Base-by-base conservation (phyloP, 2,329 filamentous ascomycete genomes). In the Pezicula carpinea region DNA sequence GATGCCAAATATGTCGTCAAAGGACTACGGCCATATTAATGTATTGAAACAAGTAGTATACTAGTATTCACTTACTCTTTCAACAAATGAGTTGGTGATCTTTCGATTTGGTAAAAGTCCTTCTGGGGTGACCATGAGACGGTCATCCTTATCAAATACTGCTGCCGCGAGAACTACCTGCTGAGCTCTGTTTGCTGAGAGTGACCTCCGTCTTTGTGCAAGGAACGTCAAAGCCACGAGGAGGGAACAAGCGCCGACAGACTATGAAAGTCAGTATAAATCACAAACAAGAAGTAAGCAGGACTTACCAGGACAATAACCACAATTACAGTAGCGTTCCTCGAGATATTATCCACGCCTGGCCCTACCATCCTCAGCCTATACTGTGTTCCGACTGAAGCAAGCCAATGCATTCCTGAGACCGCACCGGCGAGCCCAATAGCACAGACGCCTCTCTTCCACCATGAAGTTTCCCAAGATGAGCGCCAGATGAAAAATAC, bases 351-450 rank as follows among this genome's bases (percentile, higher is more conserved):
- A 40, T 68, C 68, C 13, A 62, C 49, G 29, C 53, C 56, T 26
- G 69, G 54, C 41, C 71, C 69, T 43, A 75, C 63, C 38, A 72
- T 62, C 53, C 75, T 65, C 43, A 88, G 65, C 36, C 73, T 74
- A 63, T 91, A 93, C 7, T 66, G 63, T 3, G 87, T 93, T 14
- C 87, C 87, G 10, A 79, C 75, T 3, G 84, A 77, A 26, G 85
- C 89, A 47, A 85, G 85, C 85, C 88, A 95, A 67, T 95, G 89
- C 89, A 95, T 93, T 1, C 87, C 87, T 8, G 84, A 90, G 2
- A 93, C 86, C 34, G 85, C 87, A 14, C 78, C 73, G 7, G 87
- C 85, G 34, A 95, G 73, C 15, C 90, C 66, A 39, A 80, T 67
- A 8, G 84, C 85, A 51, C 83, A 87, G 2, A 82, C 58, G 8